Percentiles rank a stretch among this genome's conserved stretches.
phyloP scores from a whole-genome alignment of 257 asterid genomes.

The Catharanthus roseus region DNA sequence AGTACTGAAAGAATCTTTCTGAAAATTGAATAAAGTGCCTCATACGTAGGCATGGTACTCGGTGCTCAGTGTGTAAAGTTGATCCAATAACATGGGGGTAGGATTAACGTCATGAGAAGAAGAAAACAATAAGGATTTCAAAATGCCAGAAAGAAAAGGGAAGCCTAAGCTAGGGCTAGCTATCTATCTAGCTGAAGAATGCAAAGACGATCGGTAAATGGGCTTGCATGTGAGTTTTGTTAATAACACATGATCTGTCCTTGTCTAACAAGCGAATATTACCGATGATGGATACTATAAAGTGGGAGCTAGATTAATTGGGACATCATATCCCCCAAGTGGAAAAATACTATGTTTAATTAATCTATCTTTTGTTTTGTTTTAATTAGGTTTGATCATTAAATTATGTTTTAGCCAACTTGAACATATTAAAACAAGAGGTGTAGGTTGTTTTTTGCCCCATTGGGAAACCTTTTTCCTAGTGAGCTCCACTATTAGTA shows the following conservation, averaged over 20 bases:
- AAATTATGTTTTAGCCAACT: not conserved
- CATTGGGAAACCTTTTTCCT: conserved; percentile 33
- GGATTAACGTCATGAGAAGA: not conserved
- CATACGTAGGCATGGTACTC: no score
- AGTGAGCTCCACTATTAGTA: conserved; percentile 13
- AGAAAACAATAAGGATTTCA: not conserved
- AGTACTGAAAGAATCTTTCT: no score
- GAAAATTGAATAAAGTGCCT: no score
- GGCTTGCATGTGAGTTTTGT: not conserved
- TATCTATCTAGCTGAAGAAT: no score
- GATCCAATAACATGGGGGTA: not conserved
- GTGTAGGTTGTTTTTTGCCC: conserved; percentile 19
- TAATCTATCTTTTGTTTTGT: no score
- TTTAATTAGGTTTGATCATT: no score
- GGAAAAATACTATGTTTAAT: not conserved
- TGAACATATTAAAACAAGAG: conserved; percentile 4
- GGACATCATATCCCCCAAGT: not conserved
- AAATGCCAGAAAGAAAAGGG: not conserved
- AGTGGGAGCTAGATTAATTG: conserved; percentile 8
- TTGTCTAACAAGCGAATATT: not conserved
- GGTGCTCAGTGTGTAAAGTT: no score
- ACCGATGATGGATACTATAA: not conserved
- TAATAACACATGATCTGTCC: not conserved
- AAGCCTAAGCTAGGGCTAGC: no score
- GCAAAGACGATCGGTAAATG: not conserved